These are phyloP conservation scores for Peribolospora kevripleyi DNA, from an alignment of 768 basidiomycete genomes.

Conservation along the genomic window DNA sequence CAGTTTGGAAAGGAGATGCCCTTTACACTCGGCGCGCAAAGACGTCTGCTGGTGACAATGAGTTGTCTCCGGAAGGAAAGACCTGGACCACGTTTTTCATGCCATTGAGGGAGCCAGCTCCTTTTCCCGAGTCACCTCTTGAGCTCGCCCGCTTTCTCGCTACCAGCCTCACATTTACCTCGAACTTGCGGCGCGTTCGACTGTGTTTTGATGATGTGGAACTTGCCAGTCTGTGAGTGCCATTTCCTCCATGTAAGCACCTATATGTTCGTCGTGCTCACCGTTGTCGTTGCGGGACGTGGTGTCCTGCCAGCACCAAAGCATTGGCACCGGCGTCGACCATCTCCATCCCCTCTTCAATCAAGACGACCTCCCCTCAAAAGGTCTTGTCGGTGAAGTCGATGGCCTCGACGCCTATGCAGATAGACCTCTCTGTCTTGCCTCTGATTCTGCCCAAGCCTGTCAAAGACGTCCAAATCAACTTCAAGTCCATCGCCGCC, in stretches of 20 bases:
- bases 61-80: constrained; percentile 14
- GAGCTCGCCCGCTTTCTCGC: constrained; percentile 73
- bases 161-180: constrained; percentile 85
- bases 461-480: too few relatives aligned
- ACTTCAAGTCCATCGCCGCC: too few relatives aligned
- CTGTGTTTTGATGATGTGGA: constrained; percentile 55
- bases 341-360: constrained; percentile 24
- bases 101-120: constrained; percentile 50
- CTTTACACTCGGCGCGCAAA: constrained; percentile 18
- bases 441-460: too few relatives aligned
- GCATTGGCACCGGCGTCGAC: constrained; percentile 31
- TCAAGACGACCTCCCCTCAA: not conserved
- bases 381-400: constrained; percentile 4
- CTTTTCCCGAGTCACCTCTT: constrained; percentile 51
- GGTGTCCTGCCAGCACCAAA: constrained; percentile 24
- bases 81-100: constrained; percentile 79
- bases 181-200: constrained; percentile 43
- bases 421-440: constrained; percentile 29
- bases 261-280: too few relatives aligned
- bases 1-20: constrained; percentile 39
- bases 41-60: constrained; percentile 13
- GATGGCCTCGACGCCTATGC: constrained; percentile 17
- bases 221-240: constrained; percentile 2
- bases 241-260: too few relatives aligned
- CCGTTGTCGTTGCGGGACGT: too few relatives aligned